These are phyloP conservation scores for Breynia disticha DNA, from an alignment of 441 rosid genomes.

Conservation along the genomic window DNA sequence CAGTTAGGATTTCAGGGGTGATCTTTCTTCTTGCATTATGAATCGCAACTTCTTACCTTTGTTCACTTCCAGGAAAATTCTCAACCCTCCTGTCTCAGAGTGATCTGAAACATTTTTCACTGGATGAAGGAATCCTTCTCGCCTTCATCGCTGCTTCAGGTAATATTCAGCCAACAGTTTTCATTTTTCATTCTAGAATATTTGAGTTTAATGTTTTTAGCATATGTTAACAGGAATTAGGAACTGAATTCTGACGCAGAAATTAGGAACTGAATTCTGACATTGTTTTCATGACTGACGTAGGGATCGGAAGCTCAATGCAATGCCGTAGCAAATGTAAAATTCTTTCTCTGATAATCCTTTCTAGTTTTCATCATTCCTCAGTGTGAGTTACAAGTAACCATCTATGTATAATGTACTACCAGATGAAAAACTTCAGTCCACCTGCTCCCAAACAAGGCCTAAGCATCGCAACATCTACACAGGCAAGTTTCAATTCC, in stretches of 20 bases:
- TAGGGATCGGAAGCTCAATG: constrained; percentile 49
- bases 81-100: constrained; percentile 30
- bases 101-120: constrained; percentile 47
- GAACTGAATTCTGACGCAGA: too few relatives aligned
- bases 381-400: neutral
- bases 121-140: constrained; percentile 67
- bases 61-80: constrained; percentile 37
- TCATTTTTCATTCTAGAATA: too few relatives aligned
- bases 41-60: constrained; percentile 4
- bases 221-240: too few relatives aligned
- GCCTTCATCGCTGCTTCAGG: constrained; percentile 68
- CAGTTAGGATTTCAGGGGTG: too few relatives aligned
- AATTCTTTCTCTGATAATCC: neutral
- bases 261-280: too few relatives aligned
- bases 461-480: constrained; percentile 32
- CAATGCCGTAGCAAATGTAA: constrained; percentile 47
- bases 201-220: too few relatives aligned
- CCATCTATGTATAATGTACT: constrained; percentile 1
- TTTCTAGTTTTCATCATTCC: too few relatives aligned
- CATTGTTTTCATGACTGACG: constrained; percentile 17
- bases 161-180: constrained; percentile 13
- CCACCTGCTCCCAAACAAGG: constrained; percentile 57
- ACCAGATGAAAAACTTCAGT: constrained; percentile 51
- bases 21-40: neutral
- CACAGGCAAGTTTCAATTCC: constrained; percentile 28